Evolutionary conservation across 2,329 filamentous ascomycete genomes (phyloP).

Genomic region (Berkeleyomyces rouxiae): DNA sequence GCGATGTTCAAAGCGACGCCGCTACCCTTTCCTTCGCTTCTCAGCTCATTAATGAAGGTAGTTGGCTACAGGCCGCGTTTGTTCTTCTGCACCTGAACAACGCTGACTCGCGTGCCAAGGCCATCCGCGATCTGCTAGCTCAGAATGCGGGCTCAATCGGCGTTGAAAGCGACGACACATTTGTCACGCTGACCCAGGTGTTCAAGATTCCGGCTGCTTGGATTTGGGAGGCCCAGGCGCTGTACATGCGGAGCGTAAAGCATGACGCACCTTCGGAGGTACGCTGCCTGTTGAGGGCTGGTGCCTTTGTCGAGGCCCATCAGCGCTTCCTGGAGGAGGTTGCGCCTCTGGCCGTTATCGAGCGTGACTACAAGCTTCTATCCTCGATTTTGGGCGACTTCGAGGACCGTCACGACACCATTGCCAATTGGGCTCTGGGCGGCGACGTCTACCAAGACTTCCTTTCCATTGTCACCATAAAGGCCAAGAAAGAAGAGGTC

Average conservation of each 20-base stretch:
- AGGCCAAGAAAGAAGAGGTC: constrained; percentile 24
- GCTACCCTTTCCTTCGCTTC: constrained; percentile 48
- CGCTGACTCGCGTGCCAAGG: constrained; percentile 42
- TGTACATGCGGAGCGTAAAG: constrained; percentile 59
- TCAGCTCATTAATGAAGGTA: constrained; percentile 44
- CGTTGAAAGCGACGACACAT: constrained; percentile 34
- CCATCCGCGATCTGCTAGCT: constrained; percentile 57
- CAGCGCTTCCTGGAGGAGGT: constrained; percentile 65
- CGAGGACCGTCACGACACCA: constrained; percentile 38
- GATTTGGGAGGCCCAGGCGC: constrained; percentile 77
- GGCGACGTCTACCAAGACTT: constrained; percentile 62
- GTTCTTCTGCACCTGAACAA: constrained; percentile 61
- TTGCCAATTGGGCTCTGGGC: constrained; percentile 61
- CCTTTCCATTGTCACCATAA: constrained; percentile 32
- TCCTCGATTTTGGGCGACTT: constrained; percentile 57
- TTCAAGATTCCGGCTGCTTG: constrained; percentile 58
- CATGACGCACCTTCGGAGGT: constrained; percentile 57
- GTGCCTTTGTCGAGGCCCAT: constrained; percentile 66
- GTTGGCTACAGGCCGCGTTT: constrained; percentile 57
- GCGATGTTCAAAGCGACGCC: constrained; percentile 46
- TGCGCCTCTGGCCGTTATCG: constrained; percentile 66
- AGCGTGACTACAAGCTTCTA: constrained; percentile 58
- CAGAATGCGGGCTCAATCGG: constrained; percentile 54
- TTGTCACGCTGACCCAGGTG: constrained; percentile 41
- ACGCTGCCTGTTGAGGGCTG: constrained; percentile 61